Percentiles rank a stretch among this genome's conserved stretches.
These are phyloP conservation scores for Hymenotorrendiella dingleyae DNA, from an alignment of 2,329 filamentous ascomycete genomes.

Conservation along the genomic window DNA sequence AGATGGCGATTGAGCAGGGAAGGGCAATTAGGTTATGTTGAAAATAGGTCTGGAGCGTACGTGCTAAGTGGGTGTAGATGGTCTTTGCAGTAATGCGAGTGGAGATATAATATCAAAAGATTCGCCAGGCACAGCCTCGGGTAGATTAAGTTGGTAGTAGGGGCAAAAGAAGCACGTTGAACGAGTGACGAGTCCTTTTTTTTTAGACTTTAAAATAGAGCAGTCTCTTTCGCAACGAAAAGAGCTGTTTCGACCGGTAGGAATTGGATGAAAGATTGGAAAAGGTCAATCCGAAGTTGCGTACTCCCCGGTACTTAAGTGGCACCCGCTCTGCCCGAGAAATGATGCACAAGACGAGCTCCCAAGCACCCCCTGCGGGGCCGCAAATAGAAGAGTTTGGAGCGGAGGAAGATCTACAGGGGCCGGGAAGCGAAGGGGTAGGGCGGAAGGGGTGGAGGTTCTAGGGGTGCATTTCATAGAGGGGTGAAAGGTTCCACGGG, in stretches of 20 bases:
- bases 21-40: not conserved
- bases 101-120: not conserved
- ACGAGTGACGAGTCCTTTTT: slow-evolving; percentile 24
- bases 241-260: no score
- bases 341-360: no score
- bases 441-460: slow-evolving; percentile 4
- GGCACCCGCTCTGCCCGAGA: slow-evolving; percentile 7
- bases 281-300: slow-evolving; percentile 14
- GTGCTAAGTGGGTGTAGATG: not conserved
- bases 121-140: slow-evolving; percentile 24
- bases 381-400: slow-evolving; percentile 19
- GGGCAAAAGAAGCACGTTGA: slow-evolving; percentile 11
- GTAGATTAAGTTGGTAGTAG: no score
- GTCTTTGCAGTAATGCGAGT: not conserved
- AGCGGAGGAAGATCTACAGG: slow-evolving; percentile 6
- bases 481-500: slow-evolving; percentile 1
- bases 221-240: not conserved
- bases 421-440: slow-evolving; percentile 1
- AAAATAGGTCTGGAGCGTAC: not conserved
- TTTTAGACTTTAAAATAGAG: slow-evolving; percentile 11
- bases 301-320: slow-evolving; percentile 22
- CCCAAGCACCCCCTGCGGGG: slow-evolving; percentile 12
- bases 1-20: not conserved
- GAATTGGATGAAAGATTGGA: slow-evolving; percentile 2
- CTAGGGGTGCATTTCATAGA: slow-evolving; percentile 9